Evolutionary conservation across 1,139 yeast species (phyloP).

Genomic region (Hansenula anomala): DNA sequence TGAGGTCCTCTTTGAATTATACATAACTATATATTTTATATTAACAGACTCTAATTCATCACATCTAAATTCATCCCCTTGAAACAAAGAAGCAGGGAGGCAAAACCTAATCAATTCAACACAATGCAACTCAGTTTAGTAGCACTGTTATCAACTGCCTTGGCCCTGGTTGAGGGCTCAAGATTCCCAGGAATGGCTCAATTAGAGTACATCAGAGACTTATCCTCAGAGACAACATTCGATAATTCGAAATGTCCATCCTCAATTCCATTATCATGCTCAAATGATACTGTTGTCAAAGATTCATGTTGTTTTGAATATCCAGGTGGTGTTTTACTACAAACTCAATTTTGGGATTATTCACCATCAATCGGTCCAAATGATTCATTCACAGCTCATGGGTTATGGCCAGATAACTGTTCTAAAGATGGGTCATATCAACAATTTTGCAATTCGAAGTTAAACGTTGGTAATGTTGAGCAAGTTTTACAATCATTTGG

Average conservation of each 20-base stretch:
- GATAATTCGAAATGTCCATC: conserved; percentile 46
- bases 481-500: conserved; percentile 44
- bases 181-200: background rate
- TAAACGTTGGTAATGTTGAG: conserved; percentile 53
- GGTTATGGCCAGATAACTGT: conserved; percentile 83
- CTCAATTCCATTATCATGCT: conserved; percentile 65
- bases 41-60: too few species aligned
- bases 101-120: too few species aligned
- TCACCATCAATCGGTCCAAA: conserved; percentile 76
- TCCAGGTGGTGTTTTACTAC: conserved; percentile 81
- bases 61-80: too few species aligned
- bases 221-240: conserved; percentile 1
- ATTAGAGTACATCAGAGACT: background rate
- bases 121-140: too few species aligned
- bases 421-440: conserved; percentile 54
- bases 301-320: conserved; percentile 83
- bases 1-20: too few species aligned
- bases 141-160: background rate
- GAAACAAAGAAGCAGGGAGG: too few species aligned
- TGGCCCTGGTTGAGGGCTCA: background rate
- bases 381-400: conserved; percentile 79
- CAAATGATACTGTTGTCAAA: conserved; percentile 35
- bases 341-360: conserved; percentile 95
- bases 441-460: conserved; percentile 67
- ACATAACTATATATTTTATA: too few species aligned